Percentiles rank a stretch among this genome's conserved stretches.
Conservation (phyloP, 1,284 basidiomycete species). For the Puccinia novopanici region DNA sequence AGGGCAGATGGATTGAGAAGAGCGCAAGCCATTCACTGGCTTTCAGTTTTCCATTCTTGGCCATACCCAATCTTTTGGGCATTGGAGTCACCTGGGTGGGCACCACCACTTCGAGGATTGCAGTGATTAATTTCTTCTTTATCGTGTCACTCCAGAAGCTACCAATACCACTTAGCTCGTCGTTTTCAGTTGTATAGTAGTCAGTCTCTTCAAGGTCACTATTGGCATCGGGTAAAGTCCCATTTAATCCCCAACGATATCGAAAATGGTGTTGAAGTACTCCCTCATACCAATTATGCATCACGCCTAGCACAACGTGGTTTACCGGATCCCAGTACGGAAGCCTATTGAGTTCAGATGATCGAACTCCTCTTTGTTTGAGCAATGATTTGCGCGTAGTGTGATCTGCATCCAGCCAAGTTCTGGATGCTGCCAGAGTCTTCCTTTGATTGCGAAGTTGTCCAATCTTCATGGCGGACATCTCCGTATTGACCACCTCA, state of each 20-base stretch:
- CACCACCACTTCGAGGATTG: conserved; percentile 23
- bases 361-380: conserved; percentile 8
- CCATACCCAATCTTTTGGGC: neutral
- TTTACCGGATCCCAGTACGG: conserved; percentile 48
- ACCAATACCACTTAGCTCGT: neutral
- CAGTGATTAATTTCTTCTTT: conserved; percentile 4
- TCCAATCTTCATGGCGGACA: neutral
- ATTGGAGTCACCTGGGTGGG: neutral
- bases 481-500: neutral
- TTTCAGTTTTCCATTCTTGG: conserved; percentile 3
- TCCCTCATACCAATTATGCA: conserved; percentile 44
- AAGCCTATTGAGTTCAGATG: conserved; percentile 32
- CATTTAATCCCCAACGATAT: conserved; percentile 24
- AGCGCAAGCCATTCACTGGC: neutral
- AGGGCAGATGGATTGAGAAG: neutral
- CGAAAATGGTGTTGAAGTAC: conserved; percentile 29
- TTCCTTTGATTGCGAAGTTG: neutral
- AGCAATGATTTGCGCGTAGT: neutral
- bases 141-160: neutral
- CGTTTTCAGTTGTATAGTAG: neutral
- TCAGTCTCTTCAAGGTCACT: neutral
- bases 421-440: neutral
- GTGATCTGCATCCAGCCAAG: neutral
- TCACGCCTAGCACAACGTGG: conserved; percentile 9
- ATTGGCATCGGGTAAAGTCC: neutral